Evolutionary conservation across 306 rosid genomes (phyloP).

Genomic region (Citrullus colocynthis): DNA sequence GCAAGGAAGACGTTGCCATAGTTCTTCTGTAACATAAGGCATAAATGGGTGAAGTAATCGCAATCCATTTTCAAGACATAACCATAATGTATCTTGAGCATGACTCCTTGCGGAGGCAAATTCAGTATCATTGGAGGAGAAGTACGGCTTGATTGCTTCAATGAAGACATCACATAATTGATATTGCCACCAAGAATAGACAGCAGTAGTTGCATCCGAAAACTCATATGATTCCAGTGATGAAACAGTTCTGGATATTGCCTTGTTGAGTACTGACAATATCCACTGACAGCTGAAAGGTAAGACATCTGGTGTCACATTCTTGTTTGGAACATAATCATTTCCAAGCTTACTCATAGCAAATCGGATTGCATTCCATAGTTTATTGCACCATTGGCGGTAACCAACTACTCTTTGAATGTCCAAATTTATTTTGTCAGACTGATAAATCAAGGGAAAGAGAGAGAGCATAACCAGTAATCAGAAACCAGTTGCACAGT

Average conservation of each 20-base stretch:
- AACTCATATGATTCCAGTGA: constrained; percentile 59
- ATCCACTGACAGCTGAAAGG: constrained; percentile 97
- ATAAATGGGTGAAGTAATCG: constrained; percentile 94
- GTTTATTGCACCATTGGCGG: constrained; percentile 90
- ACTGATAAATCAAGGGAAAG: constrained; percentile 31
- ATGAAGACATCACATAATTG: constrained; percentile 92
- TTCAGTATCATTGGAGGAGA: constrained; percentile 46
- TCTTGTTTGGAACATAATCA: constrained; percentile 47
- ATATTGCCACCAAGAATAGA: constrained; percentile 93
- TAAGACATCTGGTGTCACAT: constrained; percentile 38
- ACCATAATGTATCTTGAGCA: constrained; percentile 81
- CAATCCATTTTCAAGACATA: constrained; percentile 85
- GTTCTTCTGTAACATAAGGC: constrained; percentile 94
- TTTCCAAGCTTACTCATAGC: constrained; percentile 94
- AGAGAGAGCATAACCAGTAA: not conserved
- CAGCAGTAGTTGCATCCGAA: constrained; percentile 72
- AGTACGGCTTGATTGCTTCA: constrained; percentile 86
- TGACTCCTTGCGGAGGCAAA: constrained; percentile 39
- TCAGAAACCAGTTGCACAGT: not conserved
- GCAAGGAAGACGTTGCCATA: constrained; percentile 97
- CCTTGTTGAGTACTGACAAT: constrained; percentile 65
- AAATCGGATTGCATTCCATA: constrained; percentile 91
- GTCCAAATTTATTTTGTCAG: constrained; percentile 90
- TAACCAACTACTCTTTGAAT: constrained; percentile 93
- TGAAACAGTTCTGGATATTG: constrained; percentile 38